Conservation (phyloP, 108 stramenopile genomes). For the Nitzschia sp. region DNA sequence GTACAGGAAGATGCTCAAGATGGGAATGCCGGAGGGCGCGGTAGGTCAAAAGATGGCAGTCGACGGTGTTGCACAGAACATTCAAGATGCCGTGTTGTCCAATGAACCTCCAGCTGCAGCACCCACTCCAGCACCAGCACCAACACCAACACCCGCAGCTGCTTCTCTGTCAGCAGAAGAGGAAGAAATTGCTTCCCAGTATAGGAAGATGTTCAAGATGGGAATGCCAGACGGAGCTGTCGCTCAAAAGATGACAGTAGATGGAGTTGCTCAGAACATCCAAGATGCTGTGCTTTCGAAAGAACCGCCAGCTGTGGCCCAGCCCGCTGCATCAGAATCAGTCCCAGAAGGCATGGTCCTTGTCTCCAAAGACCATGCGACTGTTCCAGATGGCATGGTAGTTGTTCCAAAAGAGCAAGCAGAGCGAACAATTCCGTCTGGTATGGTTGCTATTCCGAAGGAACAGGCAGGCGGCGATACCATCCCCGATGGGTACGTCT, state of each 20-base stretch:
- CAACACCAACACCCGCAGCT: not conserved
- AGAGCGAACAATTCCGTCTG: slow-evolving; percentile 28
- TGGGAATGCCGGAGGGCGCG: slow-evolving; percentile 42
- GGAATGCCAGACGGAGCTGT: slow-evolving; percentile 22
- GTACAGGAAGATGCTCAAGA: slow-evolving; percentile 37
- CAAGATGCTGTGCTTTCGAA: slow-evolving; percentile 23
- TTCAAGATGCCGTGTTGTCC: slow-evolving; percentile 27
- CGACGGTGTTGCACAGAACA: slow-evolving; percentile 29
- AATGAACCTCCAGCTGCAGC: slow-evolving; percentile 17
- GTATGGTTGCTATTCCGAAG: slow-evolving; percentile 35
- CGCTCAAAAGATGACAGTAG: not conserved
- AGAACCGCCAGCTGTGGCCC: slow-evolving; percentile 1
- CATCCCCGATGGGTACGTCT: slow-evolving; percentile 34
- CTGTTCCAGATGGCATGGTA: slow-evolving; percentile 38
- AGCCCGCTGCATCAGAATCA: not conserved
- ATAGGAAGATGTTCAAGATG: slow-evolving; percentile 27
- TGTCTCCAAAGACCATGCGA: slow-evolving; percentile 35
- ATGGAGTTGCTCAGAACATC: slow-evolving; percentile 15
- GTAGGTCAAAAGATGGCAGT: slow-evolving; percentile 31
- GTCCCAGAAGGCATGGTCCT: slow-evolving; percentile 40
- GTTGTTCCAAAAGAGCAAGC: slow-evolving; percentile 44
- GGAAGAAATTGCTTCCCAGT: slow-evolving; percentile 13
- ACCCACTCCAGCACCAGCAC: slow-evolving; percentile 1
- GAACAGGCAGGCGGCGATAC: slow-evolving; percentile 26
- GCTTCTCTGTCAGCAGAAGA: slow-evolving; percentile 14